Base-by-base conservation (phyloP, 306 rosid genomes). In the Notholithocarpus densiflorus region DNA sequence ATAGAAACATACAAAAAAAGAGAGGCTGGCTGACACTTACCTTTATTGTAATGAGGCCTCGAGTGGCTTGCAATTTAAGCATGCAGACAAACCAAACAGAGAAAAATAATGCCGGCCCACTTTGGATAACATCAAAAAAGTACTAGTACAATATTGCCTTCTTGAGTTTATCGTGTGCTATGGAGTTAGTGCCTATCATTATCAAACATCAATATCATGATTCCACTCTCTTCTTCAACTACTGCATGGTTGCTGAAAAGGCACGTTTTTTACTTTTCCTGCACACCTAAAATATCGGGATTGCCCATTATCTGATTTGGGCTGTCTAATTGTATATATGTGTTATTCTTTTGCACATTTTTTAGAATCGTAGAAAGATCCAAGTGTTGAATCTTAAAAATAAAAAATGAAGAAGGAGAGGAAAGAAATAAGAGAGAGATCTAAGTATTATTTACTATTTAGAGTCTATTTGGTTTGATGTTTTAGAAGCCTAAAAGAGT, bases 31-130 rank as follows among this genome's bases (percentile, higher is more conserved):
- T 15, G 12, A 6, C 37, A 6, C 3, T 15, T 14, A 2, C 72
- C 34, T 71, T 11, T 78, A 15, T 3, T 14, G 45, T 71, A 53
- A 48, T 12, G 70, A 62, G 74, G 59, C 6, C 48, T 54, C 45
- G 56, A 79, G 85, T 87, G 79, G 66, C 98, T 84, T 89, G 73
- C 23, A 79, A 79, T 82, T 81, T 15, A 88, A 89, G 88, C 82
- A 82, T 85, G 56, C 53, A 70, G 57, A 10, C 53, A n/a, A 1
- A 13, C 21, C 17, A 53, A 77, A 5, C 75, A 52, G 52, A 20
- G 32, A 27, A 54, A 76, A 40, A 72, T 68, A 71, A 80, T 20
- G 87, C 89, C 90, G 87, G 83, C 87, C 77, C 69, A 78, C 80
- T 1, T 82, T 14, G 37, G 52, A 7, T 1, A 4, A 13, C 53